Evolutionary conservation across 2,329 filamentous ascomycete species (phyloP).

Genomic region (Pseudogymnoascus sp.): DNA sequence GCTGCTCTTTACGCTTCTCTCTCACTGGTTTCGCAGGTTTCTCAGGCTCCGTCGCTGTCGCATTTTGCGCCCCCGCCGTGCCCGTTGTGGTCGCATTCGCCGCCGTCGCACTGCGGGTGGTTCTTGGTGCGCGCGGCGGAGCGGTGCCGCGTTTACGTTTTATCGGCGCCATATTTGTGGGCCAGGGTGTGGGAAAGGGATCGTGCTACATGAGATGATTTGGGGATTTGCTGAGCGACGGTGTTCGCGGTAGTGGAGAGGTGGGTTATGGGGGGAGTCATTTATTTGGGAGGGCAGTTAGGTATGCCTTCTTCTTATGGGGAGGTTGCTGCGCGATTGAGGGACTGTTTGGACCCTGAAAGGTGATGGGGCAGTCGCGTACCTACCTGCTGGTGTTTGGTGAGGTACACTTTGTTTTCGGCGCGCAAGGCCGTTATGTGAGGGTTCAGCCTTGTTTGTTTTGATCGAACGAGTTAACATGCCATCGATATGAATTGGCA

Average conservation of each 20-base stretch:
- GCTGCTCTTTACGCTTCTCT: background rate
- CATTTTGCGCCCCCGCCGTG: background rate
- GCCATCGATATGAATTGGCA: background rate
- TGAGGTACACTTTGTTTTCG: background rate
- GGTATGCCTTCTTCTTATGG: background rate
- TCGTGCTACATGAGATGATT: background rate
- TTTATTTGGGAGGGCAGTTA: background rate
- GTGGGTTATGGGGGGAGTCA: background rate
- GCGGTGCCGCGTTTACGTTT: constrained; percentile 4
- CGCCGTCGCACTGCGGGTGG: background rate
- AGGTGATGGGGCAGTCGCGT: background rate
- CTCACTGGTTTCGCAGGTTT: background rate
- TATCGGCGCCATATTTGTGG: constrained; percentile 7
- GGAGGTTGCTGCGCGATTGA: background rate
- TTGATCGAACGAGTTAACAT: background rate
- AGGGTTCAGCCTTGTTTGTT: constrained; percentile 1
- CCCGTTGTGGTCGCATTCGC: background rate
- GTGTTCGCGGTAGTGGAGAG: background rate
- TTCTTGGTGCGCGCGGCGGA: background rate
- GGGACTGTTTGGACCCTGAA: constrained; percentile 7
- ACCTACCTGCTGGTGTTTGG: background rate
- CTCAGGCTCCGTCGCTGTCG: constrained; percentile 9
- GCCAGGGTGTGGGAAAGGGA: background rate
- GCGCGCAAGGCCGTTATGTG: background rate
- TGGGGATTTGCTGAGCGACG: background rate